These are phyloP conservation scores for Colletotrichum caudatum DNA, from an alignment of 2,329 filamentous ascomycete genomes.

Conservation along the genomic window DNA sequence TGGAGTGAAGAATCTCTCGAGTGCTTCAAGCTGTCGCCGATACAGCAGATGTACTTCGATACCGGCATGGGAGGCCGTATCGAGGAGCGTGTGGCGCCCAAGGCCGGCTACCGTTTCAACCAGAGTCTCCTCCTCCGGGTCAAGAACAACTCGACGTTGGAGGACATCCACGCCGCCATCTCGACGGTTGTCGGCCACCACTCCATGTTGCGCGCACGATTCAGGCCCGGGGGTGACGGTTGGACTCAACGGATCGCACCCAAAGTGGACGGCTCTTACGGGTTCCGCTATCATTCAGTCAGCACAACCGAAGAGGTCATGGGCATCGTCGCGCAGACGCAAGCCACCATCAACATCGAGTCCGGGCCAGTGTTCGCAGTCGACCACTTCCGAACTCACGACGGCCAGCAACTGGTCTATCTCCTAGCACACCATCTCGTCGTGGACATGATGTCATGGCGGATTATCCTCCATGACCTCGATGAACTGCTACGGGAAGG, in stretches of 20 bases:
- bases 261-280: slow-evolving; percentile 57
- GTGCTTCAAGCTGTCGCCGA: slow-evolving; percentile 62
- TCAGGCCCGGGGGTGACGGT: slow-evolving; percentile 52
- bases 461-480: slow-evolving; percentile 62
- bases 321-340: slow-evolving; percentile 55
- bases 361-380: slow-evolving; percentile 64
- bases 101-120: slow-evolving; percentile 61
- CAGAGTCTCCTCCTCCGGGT: slow-evolving; percentile 63
- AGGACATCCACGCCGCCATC: slow-evolving; percentile 61
- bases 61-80: slow-evolving; percentile 56
- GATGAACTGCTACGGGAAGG: slow-evolving; percentile 62
- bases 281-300: slow-evolving; percentile 57
- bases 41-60: slow-evolving; percentile 67
- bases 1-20: slow-evolving; percentile 52
- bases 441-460: slow-evolving; percentile 64
- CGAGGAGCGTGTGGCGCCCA: slow-evolving; percentile 47
- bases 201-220: slow-evolving; percentile 64
- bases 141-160: slow-evolving; percentile 54
- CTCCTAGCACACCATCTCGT: slow-evolving; percentile 65
- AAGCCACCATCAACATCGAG: slow-evolving; percentile 61
- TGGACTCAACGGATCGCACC: slow-evolving; percentile 62
- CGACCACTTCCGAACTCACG: slow-evolving; percentile 59
- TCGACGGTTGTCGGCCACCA: slow-evolving; percentile 63
- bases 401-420: slow-evolving; percentile 61
- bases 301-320: slow-evolving; percentile 57